Evolutionary conservation across 805 yeast species (phyloP).

Genomic region (Debaryomyces tyrocola): DNA sequence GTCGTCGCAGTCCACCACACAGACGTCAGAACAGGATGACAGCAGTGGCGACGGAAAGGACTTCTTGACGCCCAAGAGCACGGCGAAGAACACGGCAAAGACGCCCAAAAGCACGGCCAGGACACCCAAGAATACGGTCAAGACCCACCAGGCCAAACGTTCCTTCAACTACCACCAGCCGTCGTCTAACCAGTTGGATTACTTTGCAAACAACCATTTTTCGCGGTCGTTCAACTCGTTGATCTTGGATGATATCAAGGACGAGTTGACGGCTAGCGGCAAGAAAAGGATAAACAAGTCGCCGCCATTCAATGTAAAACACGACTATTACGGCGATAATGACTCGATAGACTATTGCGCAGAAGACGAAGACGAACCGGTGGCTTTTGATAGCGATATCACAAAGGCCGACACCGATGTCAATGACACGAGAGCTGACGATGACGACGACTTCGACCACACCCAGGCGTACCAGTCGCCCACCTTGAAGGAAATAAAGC

Average conservation of each 20-base stretch:
- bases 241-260: slow-evolving; percentile 37
- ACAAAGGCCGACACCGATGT: slow-evolving; percentile 13
- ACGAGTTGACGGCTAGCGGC: slow-evolving; percentile 12
- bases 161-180: too few species aligned
- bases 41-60: not conserved
- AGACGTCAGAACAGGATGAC: slow-evolving; percentile 3
- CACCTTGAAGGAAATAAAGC: slow-evolving; percentile 2
- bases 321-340: slow-evolving; percentile 20
- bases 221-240: slow-evolving; percentile 44
- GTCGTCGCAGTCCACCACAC: slow-evolving; percentile 8
- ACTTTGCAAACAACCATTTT: slow-evolving; percentile 39
- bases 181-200: slow-evolving; percentile 19
- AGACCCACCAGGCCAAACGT: too few species aligned
- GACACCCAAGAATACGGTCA: not conserved
- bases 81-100: not conserved
- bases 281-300: slow-evolving; percentile 34
- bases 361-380: slow-evolving; percentile 10
- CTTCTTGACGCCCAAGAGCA: slow-evolving; percentile 2
- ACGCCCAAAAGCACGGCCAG: not conserved
- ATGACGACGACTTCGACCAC: slow-evolving; percentile 6
- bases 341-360: slow-evolving; percentile 21
- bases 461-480: not conserved
- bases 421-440: slow-evolving; percentile 9
- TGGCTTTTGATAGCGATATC: slow-evolving; percentile 2
- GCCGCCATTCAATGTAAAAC: slow-evolving; percentile 42